These are phyloP conservation scores for Amanita fuliginea DNA, from an alignment of 768 basidiomycete genomes.

Conservation along the genomic window DNA sequence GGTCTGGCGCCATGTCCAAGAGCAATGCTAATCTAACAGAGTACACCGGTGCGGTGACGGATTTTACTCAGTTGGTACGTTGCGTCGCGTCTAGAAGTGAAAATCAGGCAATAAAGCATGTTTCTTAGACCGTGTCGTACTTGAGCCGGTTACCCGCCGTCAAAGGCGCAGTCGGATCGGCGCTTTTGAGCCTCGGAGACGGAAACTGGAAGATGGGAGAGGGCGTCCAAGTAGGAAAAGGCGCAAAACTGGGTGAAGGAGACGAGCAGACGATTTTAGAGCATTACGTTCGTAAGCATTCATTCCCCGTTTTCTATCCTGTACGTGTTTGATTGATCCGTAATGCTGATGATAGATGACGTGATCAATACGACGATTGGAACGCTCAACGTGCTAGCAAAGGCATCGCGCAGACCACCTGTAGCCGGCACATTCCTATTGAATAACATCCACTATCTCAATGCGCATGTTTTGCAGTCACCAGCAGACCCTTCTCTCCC, in stretches of 20 bases:
- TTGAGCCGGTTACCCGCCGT: slow-evolving; percentile 63
- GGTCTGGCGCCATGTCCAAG: slow-evolving; percentile 45
- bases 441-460: slow-evolving; percentile 70
- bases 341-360: slow-evolving; percentile 38
- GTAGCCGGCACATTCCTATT: slow-evolving; percentile 69
- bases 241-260: slow-evolving; percentile 32
- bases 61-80: slow-evolving; percentile 45
- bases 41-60: slow-evolving; percentile 42
- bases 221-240: slow-evolving; percentile 53
- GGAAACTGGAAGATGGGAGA: slow-evolving; percentile 93
- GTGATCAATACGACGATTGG: slow-evolving; percentile 54
- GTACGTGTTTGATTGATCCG: neutral
- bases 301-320: neutral
- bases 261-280: slow-evolving; percentile 56
- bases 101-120: neutral
- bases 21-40: slow-evolving; percentile 40
- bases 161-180: slow-evolving; percentile 52
- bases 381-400: slow-evolving; percentile 55
- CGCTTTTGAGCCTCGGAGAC: slow-evolving; percentile 63
- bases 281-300: slow-evolving; percentile 61
- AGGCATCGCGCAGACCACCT: slow-evolving; percentile 45
- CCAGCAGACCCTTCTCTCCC: slow-evolving; percentile 36
- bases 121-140: slow-evolving; percentile 57
- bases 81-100: neutral
- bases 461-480: slow-evolving; percentile 42